Evolutionary conservation across 306 rosid genomes (phyloP).

Genomic region (Pachyrhizus erosus): DNA sequence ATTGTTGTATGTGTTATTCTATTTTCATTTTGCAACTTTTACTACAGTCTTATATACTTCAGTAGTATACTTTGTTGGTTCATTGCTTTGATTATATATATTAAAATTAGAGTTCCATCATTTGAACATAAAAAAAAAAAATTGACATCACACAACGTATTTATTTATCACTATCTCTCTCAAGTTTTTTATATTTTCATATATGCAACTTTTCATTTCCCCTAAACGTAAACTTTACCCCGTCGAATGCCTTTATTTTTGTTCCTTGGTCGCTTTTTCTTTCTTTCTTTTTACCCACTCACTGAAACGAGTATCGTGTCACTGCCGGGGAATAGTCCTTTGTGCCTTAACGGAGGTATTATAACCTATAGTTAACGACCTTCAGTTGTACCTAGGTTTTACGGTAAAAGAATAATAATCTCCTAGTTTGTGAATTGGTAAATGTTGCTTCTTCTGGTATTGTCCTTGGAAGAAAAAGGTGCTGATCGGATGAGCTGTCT

Average conservation of each 20-base stretch:
- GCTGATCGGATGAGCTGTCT: background rate
- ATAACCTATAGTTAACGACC: background rate
- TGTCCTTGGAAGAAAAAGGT: background rate
- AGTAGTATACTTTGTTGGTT: constrained; percentile 27
- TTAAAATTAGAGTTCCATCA: background rate
- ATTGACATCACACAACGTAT: background rate
- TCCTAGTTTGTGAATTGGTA: background rate
- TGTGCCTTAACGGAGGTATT: background rate
- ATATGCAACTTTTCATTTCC: background rate
- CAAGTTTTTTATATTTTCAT: background rate
- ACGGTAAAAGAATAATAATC: background rate
- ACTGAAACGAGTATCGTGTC: background rate
- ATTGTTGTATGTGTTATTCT: background rate
- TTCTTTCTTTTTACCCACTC: background rate
- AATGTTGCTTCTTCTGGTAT: background rate
- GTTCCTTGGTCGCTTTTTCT: background rate
- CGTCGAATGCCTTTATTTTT: constrained; percentile 21
- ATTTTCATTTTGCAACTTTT: constrained; percentile 20
- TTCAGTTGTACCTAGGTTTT: constrained; percentile 1
- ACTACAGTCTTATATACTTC: constrained; percentile 11
- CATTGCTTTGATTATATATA: constrained; percentile 27
- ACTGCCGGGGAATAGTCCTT: constrained; percentile 1
- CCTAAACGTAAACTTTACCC: constrained; percentile 34
- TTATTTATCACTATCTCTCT: background rate
- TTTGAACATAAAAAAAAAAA: background rate